phyloP scores from a whole-genome alignment of 2,329 filamentous ascomycete species.

The Diaporthe vaccinii region DNA sequence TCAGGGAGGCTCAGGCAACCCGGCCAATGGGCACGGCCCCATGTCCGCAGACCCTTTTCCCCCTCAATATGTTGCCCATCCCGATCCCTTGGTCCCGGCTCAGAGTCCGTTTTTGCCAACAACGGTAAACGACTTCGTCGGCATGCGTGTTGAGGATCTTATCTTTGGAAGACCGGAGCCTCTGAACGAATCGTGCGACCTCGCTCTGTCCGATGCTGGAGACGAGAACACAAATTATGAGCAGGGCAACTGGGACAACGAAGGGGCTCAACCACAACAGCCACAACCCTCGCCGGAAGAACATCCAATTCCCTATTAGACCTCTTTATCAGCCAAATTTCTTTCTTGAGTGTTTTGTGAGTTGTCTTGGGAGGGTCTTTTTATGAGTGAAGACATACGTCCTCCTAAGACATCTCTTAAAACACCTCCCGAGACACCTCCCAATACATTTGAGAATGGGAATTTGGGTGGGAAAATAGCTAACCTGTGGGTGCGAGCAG shows the following conservation, averaged over 20 bases:
- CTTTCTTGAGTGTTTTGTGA: too few relatives aligned
- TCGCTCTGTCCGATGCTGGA: background rate
- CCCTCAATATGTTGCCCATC: background rate
- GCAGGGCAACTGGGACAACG: too few relatives aligned
- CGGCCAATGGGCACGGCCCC: background rate
- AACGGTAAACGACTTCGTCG: background rate
- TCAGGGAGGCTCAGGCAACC: too few relatives aligned
- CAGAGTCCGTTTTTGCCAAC: background rate
- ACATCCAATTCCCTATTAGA: background rate
- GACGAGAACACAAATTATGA: background rate
- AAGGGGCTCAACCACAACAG: background rate
- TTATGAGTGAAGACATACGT: too few relatives aligned
- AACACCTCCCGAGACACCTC: too few relatives aligned
- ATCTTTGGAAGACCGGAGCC: background rate
- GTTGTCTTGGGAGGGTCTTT: too few relatives aligned
- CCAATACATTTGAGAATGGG: too few relatives aligned
- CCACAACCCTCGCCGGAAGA: background rate
- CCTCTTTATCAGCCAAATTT: too few relatives aligned
- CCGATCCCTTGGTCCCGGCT: background rate
- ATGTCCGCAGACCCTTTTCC: background rate
- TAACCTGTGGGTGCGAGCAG: background rate
- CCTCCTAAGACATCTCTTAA: too few relatives aligned
- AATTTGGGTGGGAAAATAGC: too few relatives aligned
- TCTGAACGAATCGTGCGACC: background rate
- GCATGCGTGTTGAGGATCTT: background rate